Evolutionary conservation across 139 green algal species (phyloP).

Genomic region (Chlamydomonas sphaeroides): DNA sequence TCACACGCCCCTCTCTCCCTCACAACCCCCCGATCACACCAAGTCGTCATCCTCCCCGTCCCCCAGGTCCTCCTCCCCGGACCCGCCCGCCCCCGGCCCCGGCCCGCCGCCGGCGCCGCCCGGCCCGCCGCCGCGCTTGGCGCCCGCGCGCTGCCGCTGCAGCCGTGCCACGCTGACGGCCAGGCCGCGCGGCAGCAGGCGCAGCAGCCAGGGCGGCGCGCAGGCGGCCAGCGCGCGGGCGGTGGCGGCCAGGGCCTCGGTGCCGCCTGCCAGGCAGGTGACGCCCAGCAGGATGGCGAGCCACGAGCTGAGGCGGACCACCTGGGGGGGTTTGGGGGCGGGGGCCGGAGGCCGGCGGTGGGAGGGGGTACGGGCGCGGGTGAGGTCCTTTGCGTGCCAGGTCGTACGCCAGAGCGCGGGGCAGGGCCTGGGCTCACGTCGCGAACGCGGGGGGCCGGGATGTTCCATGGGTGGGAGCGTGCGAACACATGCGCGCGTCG

Average conservation of each 20-base stretch:
- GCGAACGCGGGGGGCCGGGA: too few relatives aligned
- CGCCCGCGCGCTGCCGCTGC: background rate
- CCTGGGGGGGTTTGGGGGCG: too few relatives aligned
- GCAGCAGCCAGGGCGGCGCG: background rate
- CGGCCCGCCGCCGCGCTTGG: background rate
- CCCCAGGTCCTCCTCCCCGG: background rate
- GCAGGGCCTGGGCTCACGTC: too few relatives aligned
- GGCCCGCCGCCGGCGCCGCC: background rate
- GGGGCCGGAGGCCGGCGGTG: too few relatives aligned
- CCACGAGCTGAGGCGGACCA: constrained; percentile 68
- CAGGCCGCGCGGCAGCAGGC: constrained; percentile 13
- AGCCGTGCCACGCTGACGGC: background rate
- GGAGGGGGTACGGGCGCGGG: too few relatives aligned
- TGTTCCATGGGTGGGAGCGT: too few relatives aligned
- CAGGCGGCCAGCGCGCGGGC: background rate
- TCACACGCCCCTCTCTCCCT: too few relatives aligned
- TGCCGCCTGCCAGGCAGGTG: constrained; percentile 57
- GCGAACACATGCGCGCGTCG: too few relatives aligned
- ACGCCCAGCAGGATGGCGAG: constrained; percentile 65
- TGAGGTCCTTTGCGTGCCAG: too few relatives aligned
- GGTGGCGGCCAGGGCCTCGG: constrained; percentile 18
- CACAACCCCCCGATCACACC: background rate
- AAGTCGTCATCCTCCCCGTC: background rate
- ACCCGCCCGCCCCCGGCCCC: background rate
- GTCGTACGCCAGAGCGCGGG: too few relatives aligned